phyloP scores from a whole-genome alignment of 345 rosid species.

The Clarkia xantiana region DNA sequence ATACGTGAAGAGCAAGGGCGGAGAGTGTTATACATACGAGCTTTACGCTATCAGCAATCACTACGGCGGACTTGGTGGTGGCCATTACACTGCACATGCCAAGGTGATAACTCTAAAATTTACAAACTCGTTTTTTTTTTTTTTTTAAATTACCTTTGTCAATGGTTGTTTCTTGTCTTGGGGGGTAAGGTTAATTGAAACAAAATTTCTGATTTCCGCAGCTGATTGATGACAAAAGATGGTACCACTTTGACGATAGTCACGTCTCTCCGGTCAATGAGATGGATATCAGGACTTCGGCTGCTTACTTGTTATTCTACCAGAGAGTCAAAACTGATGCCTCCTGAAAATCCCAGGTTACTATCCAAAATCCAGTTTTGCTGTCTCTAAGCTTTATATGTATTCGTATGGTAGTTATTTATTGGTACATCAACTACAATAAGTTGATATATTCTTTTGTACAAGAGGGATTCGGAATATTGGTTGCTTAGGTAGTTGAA shows the following conservation, averaged over 20 bases:
- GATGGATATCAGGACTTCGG: slow-evolving; percentile 59
- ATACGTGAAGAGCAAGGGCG: slow-evolving; percentile 48
- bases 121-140: not conserved
- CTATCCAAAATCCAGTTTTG: too few species aligned
- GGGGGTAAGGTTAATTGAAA: not conserved
- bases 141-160: not conserved
- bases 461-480: too few species aligned
- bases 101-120: slow-evolving; percentile 30
- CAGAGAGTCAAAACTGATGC: slow-evolving; percentile 31
- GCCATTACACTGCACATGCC: slow-evolving; percentile 88
- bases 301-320: slow-evolving; percentile 81
- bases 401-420: too few species aligned
- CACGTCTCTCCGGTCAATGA: slow-evolving; percentile 52
- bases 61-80: slow-evolving; percentile 86
- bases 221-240: slow-evolving; percentile 78
- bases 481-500: too few species aligned
- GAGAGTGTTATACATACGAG: slow-evolving; percentile 46
- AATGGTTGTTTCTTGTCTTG: not conserved
- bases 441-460: too few species aligned
- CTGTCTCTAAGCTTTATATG: too few species aligned
- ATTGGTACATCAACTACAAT: too few species aligned
- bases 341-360: too few species aligned
- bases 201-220: slow-evolving; percentile 16
- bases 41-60: slow-evolving; percentile 88
- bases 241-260: slow-evolving; percentile 86